phyloP scores from a whole-genome alignment of 2,329 filamentous ascomycete species.

The Diaporthe vaccinii region DNA sequence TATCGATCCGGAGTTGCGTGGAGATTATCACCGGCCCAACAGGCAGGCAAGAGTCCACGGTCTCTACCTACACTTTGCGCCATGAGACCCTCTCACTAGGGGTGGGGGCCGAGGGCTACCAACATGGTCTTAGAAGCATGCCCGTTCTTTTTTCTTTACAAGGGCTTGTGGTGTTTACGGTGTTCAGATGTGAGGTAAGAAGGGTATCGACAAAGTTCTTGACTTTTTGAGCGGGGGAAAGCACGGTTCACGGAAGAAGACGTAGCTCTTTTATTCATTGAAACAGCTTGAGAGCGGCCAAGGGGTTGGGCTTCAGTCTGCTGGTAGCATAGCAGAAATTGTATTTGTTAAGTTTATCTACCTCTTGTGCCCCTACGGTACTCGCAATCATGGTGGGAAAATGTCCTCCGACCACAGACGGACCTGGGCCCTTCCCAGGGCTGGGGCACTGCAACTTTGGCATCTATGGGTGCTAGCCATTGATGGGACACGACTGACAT shows the following conservation, averaged over 20 bases:
- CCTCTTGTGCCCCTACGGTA: not conserved
- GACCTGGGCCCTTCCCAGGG: not conserved
- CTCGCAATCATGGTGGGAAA: too few species aligned
- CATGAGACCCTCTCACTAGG: not conserved
- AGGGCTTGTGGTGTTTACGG: constrained; percentile 23
- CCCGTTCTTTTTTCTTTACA: constrained; percentile 1
- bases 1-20: not conserved
- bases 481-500: not conserved
- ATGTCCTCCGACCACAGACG: not conserved
- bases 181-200: constrained; percentile 21
- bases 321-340: constrained; percentile 28
- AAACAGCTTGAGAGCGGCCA: not conserved
- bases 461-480: not conserved
- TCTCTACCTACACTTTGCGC: not conserved
- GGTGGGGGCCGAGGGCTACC: not conserved
- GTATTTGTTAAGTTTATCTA: not conserved
- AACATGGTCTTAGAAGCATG: constrained; percentile 23
- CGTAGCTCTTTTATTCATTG: not conserved
- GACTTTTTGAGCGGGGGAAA: not conserved
- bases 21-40: not conserved
- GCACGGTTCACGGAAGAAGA: not conserved
- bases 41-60: not conserved
- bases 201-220: not conserved
- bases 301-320: not conserved
- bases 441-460: too few species aligned